Percentiles rank a stretch among this genome's conserved stretches.
phyloP scores from a whole-genome alignment of 1,139 yeast species.

The Tardiomyces depauwii region DNA sequence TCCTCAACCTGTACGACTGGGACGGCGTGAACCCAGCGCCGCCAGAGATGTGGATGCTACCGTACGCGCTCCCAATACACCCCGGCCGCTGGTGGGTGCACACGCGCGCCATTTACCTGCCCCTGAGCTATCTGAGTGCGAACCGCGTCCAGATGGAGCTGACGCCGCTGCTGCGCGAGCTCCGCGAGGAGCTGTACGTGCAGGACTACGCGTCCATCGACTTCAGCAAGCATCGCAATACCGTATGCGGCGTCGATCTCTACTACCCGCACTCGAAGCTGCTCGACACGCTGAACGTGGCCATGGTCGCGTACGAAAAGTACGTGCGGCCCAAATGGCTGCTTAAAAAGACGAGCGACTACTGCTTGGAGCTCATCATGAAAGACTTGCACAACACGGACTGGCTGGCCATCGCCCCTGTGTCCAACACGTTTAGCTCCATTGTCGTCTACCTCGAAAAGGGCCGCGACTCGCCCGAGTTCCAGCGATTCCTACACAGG shows the following conservation, averaged over 20 bases:
- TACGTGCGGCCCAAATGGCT: conserved; percentile 68
- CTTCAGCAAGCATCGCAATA: conserved; percentile 62
- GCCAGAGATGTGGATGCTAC: conserved; percentile 86
- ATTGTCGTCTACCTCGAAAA: conserved; percentile 59
- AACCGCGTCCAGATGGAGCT: conserved; percentile 44
- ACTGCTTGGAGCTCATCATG: conserved; percentile 50
- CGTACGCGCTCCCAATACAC: conserved; percentile 71
- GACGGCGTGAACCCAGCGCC: conserved; percentile 98
- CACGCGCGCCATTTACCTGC: conserved; percentile 83
- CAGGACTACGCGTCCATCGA: conserved; percentile 55
- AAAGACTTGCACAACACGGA: conserved; percentile 76
- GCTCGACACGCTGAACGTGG: conserved; percentile 52
- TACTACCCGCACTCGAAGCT: conserved; percentile 82
- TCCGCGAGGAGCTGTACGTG: conserved; percentile 70
- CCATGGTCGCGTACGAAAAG: conserved; percentile 54
- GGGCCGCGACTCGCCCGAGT: conserved; percentile 56
- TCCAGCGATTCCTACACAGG: conserved; percentile 43
- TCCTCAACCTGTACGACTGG: conserved; percentile 79
- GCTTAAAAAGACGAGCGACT: conserved; percentile 38
- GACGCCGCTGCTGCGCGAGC: conserved; percentile 49
- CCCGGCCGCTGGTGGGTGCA: conserved; percentile 99
- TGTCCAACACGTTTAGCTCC: conserved; percentile 75
- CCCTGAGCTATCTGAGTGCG: conserved; percentile 72
- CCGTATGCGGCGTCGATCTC: conserved; percentile 83
- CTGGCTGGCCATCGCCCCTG: conserved; percentile 85